Evolutionary conservation across 2,329 filamentous ascomycete genomes (phyloP).

Genomic region (Thelonectria olida): DNA sequence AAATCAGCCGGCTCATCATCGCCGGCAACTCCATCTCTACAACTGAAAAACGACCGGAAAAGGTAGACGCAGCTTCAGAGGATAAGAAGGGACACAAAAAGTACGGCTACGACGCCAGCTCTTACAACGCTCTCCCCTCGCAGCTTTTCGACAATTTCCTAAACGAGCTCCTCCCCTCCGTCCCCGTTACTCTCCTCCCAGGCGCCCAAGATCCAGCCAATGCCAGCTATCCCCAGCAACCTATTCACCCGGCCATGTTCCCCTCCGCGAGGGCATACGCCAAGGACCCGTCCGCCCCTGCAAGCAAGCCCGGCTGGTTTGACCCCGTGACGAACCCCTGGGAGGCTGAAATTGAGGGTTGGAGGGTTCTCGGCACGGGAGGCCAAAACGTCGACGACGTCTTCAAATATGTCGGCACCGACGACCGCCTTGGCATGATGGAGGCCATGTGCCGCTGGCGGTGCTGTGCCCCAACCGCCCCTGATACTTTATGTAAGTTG

Average conservation of each 20-base stretch:
- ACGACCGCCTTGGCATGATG: slow-evolving; percentile 87
- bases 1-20: slow-evolving; percentile 87
- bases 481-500: slow-evolving; percentile 88
- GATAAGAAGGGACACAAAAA: slow-evolving; percentile 72
- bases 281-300: slow-evolving; percentile 51
- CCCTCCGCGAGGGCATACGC: slow-evolving; percentile 77
- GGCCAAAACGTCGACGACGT: slow-evolving; percentile 96
- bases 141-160: slow-evolving; percentile 87
- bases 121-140: slow-evolving; percentile 88
- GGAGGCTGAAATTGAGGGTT: slow-evolving; percentile 90
- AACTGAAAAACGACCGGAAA: slow-evolving; percentile 46
- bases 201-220: slow-evolving; percentile 89
- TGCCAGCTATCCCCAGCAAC: slow-evolving; percentile 88
- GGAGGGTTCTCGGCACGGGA: slow-evolving; percentile 84
- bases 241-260: slow-evolving; percentile 93
- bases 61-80: slow-evolving; percentile 46
- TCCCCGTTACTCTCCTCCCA: slow-evolving; percentile 89
- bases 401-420: slow-evolving; percentile 85
- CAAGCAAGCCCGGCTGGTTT: slow-evolving; percentile 73
- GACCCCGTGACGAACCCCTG: slow-evolving; percentile 93
- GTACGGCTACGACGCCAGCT: slow-evolving; percentile 90
- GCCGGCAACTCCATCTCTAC: slow-evolving; percentile 92
- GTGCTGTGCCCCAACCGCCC: slow-evolving; percentile 89
- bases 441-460: slow-evolving; percentile 94
- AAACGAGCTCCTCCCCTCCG: slow-evolving; percentile 79